Base-by-base conservation (phyloP, 2,329 filamentous ascomycete genomes). In the Pseudogymnoascus sp. region DNA sequence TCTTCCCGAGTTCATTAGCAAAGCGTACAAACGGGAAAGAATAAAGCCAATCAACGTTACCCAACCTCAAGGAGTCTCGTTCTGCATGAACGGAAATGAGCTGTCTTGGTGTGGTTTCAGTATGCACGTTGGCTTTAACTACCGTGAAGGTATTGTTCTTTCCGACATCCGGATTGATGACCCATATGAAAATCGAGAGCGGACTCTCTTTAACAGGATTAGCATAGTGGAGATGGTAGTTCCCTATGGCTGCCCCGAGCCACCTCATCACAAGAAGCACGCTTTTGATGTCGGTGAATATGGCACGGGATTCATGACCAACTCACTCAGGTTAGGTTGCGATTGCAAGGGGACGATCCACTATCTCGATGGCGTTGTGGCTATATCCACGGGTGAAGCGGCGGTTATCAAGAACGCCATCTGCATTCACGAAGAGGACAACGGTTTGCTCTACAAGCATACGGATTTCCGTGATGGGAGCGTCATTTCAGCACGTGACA, bases 271-370 rank as follows among this genome's bases (percentile, higher is more conserved):
- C 58, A 78, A 82, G 60, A 87, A 88, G 68, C 82, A 85, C 61
- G 85, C 85, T 6, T 87, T 88, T 64, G 85, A 88, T 67, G 82
- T 87, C 64, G 85, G 85, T 1, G 84, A 87, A 62, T 83, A 80
- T 15, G 85, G 84, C 11, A 80, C 82, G 15, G 85, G 84, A 3
- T 79, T 81, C 61, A 83, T 80, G 63, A 81, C 84, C 26, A 87
- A 87, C 68, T 87, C 87, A 65, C 77, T 89, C 0, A 76, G 77
- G 13, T 76, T 88, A 1, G 85, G 85, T 26, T 88, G 85, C 63
- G 85, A 88, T 67, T 84, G 86, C 67, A 76, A 89, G 0, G 86
- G 86, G 7, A 78, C 81, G 2, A 86, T 87, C 68, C 84, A 86
- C 69, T 79, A 79, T 68, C 69, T 76, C 61, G 80, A 84, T 60